phyloP scores from a whole-genome alignment of 176 grass and related monocot species.

The Carex myosuroides region DNA sequence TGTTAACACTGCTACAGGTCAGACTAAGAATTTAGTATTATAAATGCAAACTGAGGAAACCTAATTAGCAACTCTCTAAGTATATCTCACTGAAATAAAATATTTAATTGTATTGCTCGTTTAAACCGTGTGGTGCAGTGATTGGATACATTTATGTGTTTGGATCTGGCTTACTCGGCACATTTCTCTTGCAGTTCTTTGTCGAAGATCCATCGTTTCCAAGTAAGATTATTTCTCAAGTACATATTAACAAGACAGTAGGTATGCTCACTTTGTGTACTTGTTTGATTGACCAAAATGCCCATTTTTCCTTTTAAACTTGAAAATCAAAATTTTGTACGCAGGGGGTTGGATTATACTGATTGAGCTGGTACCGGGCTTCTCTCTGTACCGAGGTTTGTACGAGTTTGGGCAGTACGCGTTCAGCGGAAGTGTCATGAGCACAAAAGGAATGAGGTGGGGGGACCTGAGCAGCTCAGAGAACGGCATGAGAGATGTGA shows the following conservation, averaged over 20 bases:
- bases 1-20: constrained; percentile 79
- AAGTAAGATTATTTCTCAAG: constrained; percentile 45
- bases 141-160: constrained; percentile 89
- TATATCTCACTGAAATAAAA: not conserved
- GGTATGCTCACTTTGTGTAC: not conserved
- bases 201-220: constrained; percentile 52
- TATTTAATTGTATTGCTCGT: no score
- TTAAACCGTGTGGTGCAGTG: constrained; percentile 34
- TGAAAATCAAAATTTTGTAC: constrained; percentile 19
- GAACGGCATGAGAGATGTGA: constrained; percentile 58
- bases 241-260: not conserved
- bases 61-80: not conserved
- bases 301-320: not conserved
- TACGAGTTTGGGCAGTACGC: constrained; percentile 72
- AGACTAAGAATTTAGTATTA: no score
- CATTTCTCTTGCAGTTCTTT: constrained; percentile 60
- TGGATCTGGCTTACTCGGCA: constrained; percentile 59
- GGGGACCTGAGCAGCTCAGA: constrained; percentile 38
- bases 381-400: constrained; percentile 69
- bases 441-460: constrained; percentile 66
- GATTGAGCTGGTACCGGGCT: constrained; percentile 87
- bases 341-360: constrained; percentile 66
- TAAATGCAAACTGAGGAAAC: no score
- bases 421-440: constrained; percentile 36
- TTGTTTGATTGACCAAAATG: not conserved